phyloP scores from a whole-genome alignment of 1,284 basidiomycete genomes.

The Heterobasidion parviporum region DNA sequence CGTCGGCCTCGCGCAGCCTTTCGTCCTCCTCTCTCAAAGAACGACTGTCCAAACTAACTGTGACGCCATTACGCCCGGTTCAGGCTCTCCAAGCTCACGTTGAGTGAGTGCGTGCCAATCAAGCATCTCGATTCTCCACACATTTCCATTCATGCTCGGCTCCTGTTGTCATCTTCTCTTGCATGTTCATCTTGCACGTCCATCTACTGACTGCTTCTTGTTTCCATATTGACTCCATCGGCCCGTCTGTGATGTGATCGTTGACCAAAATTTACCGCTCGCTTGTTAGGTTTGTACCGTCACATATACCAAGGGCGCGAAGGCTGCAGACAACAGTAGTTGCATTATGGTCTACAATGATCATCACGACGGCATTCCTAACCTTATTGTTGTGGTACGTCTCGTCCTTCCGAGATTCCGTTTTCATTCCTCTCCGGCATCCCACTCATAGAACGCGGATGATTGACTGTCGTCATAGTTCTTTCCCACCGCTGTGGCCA shows the following conservation, averaged over 20 bases:
- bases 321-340: slow-evolving; percentile 84
- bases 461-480: slow-evolving; percentile 39
- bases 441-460: neutral
- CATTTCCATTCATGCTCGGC: neutral
- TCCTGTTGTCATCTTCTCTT: neutral
- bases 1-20: slow-evolving; percentile 22
- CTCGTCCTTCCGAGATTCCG: neutral
- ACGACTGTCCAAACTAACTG: slow-evolving; percentile 47
- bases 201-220: neutral
- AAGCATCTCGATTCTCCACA: neutral
- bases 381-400: slow-evolving; percentile 80
- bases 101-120: slow-evolving; percentile 42
- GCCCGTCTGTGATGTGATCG: neutral
- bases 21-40: slow-evolving; percentile 39
- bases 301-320: slow-evolving; percentile 69
- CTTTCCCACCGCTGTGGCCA: slow-evolving; percentile 86
- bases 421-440: neutral
- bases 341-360: slow-evolving; percentile 77
- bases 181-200: neutral
- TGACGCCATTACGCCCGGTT: slow-evolving; percentile 49
- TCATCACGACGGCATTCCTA: slow-evolving; percentile 60
- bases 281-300: slow-evolving; percentile 54
- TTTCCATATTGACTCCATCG: neutral
- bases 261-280: neutral
- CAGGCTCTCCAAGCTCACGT: slow-evolving; percentile 57